Base-by-base conservation (phyloP, 176 grass and related monocot genomes). In the Phragmites australis region DNA sequence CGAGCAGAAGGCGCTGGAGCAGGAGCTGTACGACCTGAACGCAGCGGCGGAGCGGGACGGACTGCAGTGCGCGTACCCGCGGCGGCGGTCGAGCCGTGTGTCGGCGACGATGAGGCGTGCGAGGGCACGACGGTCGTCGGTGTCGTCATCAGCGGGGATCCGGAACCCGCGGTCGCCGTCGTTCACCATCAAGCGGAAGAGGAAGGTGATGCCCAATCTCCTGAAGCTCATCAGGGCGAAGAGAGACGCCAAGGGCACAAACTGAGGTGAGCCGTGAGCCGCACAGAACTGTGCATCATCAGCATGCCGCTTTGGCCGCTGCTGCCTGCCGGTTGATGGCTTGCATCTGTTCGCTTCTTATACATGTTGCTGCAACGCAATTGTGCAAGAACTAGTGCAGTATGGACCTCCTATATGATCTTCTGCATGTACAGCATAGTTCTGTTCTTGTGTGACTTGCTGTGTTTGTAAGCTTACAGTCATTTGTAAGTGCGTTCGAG, bases 141-240 rank as follows among this genome's bases (percentile, higher is more conserved):
- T 68, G 1, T 90, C 87, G 12, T 74, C 79, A 0, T 45, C 79
- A 16, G 55, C 66, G 0, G 83, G 72, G 14, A 16, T 37, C 5
- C 62, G 78, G 77, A 83, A 84, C 77, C 40, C 81, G 17, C 75
- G 88, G 27, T 86, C 92, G 32, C 84, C 92, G 42, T 95, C 90
- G 12, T 72, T 93, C 72, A 86, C 88, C 6, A 84, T 95, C 72
- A 98, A 90, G 75, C 93, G 87, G 90, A 99, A 84, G 77, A 87
- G 82, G 60, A 93, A 86, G 74, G 83, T 87, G 59, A 81, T 95
- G 85, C 96, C 92, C 59, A 91, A 81, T 73, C 84, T 99, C 23
- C 79, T 93, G 32, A 95, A 91, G 82, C 91, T 99, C 68, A 88
- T 95, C 32, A 91, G 65, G 42, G 57, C 76, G 72, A 88, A 31